Evolutionary conservation across 2,329 filamentous ascomycete species (phyloP).

Genomic region (Penicillium sclerotigenum): DNA sequence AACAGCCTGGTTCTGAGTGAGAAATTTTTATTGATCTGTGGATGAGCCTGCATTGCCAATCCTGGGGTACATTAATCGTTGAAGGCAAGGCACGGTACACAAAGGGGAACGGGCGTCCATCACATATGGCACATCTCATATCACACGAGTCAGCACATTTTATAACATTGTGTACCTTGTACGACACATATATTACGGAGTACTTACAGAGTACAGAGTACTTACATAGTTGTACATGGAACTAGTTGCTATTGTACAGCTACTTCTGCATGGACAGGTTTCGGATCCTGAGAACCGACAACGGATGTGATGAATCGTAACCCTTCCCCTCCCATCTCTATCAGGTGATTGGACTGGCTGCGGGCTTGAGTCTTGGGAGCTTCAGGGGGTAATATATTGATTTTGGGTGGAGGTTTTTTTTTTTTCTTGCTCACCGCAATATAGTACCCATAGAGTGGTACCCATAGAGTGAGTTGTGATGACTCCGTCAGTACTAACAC

Average conservation of each 20-base stretch:
- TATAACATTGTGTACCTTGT: not conserved
- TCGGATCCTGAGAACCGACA: constrained; percentile 6
- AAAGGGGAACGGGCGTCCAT: not conserved
- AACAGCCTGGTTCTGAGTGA: not conserved
- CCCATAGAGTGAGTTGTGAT: not conserved
- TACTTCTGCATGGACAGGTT: not conserved
- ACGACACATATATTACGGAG: not conserved
- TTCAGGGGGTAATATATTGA: not conserved
- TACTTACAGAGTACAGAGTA: not conserved
- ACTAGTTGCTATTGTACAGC: constrained; percentile 3
- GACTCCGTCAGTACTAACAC: not conserved
- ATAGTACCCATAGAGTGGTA: not conserved
- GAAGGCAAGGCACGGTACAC: constrained; percentile 5
- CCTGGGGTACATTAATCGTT: constrained; percentile 21
- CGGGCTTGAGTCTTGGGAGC: not conserved
- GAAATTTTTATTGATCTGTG: not conserved
- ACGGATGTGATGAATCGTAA: constrained; percentile 9
- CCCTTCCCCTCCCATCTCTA: no score
- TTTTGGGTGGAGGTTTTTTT: not conserved
- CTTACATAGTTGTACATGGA: constrained; percentile 4
- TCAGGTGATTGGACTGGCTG: constrained; percentile 8
- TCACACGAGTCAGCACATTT: not conserved
- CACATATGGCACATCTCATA: constrained; percentile 2
- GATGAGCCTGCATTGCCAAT: constrained; percentile 17
- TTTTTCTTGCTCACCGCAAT: constrained; percentile 4